Base-by-base conservation (phyloP, 2,329 filamentous ascomycete genomes). In the Aureobasidium sp. region DNA sequence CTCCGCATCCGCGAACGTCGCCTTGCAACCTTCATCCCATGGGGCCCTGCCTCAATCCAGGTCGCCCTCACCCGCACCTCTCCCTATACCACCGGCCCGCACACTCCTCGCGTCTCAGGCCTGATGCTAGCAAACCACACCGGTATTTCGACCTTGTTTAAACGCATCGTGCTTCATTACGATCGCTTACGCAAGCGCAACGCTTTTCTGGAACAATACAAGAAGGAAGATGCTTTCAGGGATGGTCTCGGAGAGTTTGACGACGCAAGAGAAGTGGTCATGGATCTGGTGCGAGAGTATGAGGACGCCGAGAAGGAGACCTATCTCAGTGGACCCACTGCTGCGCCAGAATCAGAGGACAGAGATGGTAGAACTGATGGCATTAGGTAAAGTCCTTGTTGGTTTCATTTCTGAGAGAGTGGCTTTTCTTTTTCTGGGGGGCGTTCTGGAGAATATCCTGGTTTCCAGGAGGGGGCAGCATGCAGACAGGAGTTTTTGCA, bases 121-220 rank as follows among this genome's bases (percentile, higher is more conserved):
- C 83, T 99, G 63, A 99, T 99, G 94, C 80, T 99, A 63, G 94
- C 94, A 13, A 99, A 99, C 72, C 94, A 99, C 73, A 99, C 94
- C 0, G 96, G 92, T 66, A 96, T 99, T 68, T 90, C 93, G 50
- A 97, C 94, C 77, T 82, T 99, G 10, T 99, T 99, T 80, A 96
- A 95, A 74, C 86, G 93, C 48, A 96, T 97, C 65, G 84, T 97
- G 15, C 84, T 85, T 65, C 93, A 96, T 72, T 99, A 97, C 76
- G 92, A 96, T 69, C 87, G 89, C 30, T 88, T 99, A 80, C 85
- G 94, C 63, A 97, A 97, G 77, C 89, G 93, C 57, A 97, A 97
- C 73, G 94, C 94, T 54, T 99, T 97, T 75, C 83, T 99, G 70
- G 94, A 99, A 69, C 86, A 86, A 50, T 99, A 99, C 78, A 97